Percentiles rank a stretch among this genome's conserved stretches.
phyloP scores from a whole-genome alignment of 805 yeast genomes.

The Wickerhamomyces chaumierensis region DNA sequence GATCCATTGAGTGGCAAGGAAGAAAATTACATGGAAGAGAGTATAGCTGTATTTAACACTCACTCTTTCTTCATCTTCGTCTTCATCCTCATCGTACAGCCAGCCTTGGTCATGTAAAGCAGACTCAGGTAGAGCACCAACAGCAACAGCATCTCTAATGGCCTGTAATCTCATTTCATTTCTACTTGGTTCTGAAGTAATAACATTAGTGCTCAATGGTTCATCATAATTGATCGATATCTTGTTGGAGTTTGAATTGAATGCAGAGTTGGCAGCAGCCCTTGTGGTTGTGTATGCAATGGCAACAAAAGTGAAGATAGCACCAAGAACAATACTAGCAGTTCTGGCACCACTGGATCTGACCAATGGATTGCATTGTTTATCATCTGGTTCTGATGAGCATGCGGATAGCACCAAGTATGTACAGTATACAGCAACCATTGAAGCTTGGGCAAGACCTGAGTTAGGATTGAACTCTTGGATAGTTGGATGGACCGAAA shows the following conservation, averaged over 20 bases:
- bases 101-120: conserved; percentile 70
- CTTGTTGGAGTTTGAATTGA: conserved; percentile 33
- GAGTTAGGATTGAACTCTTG: conserved; percentile 93
- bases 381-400: conserved; percentile 93
- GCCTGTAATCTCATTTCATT: conserved; percentile 80
- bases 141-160: conserved; percentile 87
- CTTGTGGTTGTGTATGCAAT: conserved; percentile 95
- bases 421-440: conserved; percentile 91
- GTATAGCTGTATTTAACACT: conserved; percentile 76
- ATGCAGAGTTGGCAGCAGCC: conserved; percentile 79
- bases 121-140: conserved; percentile 88
- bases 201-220: conserved; percentile 16
- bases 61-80: conserved; percentile 45
- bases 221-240: conserved; percentile 22
- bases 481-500: conserved; percentile 71
- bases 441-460: conserved; percentile 91
- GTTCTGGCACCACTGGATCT: conserved; percentile 87
- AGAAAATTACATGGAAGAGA: conserved; percentile 82
- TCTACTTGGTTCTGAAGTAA: conserved; percentile 42
- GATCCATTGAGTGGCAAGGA: conserved; percentile 93
- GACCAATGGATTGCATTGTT: conserved; percentile 80
- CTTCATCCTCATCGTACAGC: conserved; percentile 32
- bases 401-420: conserved; percentile 87
- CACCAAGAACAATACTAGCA: conserved; percentile 78
- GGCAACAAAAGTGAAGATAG: conserved; percentile 86